These are phyloP conservation scores for Pythium brachiatum DNA, from an alignment of 352 stramenopile species.

Conservation along the genomic window DNA sequence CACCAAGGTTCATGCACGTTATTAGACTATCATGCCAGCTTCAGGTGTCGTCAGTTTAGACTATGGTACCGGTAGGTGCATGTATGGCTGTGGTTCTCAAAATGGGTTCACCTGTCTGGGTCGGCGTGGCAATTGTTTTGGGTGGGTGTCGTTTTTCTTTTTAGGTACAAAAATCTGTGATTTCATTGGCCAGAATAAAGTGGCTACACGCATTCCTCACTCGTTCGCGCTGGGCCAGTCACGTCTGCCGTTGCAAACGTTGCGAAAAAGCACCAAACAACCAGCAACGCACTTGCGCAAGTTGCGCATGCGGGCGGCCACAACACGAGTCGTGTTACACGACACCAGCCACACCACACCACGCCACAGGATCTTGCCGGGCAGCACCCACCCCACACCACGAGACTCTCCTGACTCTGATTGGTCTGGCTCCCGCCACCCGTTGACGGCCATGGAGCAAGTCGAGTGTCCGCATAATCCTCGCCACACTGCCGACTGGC, in stretches of 20 bases:
- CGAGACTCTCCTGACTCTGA: slow-evolving; percentile 3
- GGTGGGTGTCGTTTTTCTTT: neutral
- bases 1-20: neutral
- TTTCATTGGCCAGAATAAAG: slow-evolving; percentile 16
- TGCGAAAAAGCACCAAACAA: slow-evolving; percentile 13
- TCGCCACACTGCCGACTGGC: neutral
- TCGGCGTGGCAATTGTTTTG: neutral
- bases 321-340: no score
- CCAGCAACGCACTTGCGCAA: neutral
- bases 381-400: no score
- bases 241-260: slow-evolving; percentile 16
- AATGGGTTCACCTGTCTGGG: slow-evolving; percentile 1
- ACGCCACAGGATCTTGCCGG: neutral
- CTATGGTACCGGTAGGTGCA: no score
- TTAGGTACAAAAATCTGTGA: neutral
- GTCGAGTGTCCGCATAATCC: neutral
- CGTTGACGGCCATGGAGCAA: neutral
- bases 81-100: neutral
- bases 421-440: neutral
- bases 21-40: neutral
- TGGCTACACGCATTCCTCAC: slow-evolving; percentile 14
- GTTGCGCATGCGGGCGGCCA: slow-evolving; percentile 22
- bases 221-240: neutral
- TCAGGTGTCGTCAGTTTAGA: neutral
- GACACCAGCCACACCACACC: slow-evolving; percentile 4